Conservation (phyloP, 768 basidiomycete species). For the Kwoniella botswanensis region DNA sequence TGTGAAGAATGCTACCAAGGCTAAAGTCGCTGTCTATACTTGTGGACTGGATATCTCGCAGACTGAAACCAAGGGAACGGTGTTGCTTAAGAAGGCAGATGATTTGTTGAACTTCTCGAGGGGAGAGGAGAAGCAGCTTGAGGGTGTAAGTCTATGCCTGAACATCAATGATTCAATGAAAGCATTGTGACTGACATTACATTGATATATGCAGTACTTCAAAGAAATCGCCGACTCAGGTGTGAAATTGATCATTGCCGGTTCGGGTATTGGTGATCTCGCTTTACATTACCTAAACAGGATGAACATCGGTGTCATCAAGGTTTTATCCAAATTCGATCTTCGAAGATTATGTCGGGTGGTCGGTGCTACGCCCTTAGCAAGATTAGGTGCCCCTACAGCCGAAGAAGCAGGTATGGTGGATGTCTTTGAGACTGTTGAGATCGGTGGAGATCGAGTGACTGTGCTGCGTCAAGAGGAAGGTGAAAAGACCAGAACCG, state of each 20-base stretch:
- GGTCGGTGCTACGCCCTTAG: constrained; percentile 92
- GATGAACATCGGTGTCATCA: constrained; percentile 90
- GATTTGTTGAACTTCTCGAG: constrained; percentile 97
- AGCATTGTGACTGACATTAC: no score
- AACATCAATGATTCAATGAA: no score
- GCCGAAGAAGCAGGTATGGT: constrained; percentile 93
- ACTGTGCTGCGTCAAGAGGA: constrained; percentile 93
- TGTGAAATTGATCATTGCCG: constrained; percentile 90
- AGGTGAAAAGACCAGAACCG: constrained; percentile 79
- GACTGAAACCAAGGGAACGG: constrained; percentile 98
- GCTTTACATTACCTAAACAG: constrained; percentile 96
- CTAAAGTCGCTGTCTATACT: constrained; percentile 95
- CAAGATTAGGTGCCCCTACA: constrained; percentile 92
- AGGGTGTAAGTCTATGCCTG: constrained; percentile 64
- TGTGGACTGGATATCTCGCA: constrained; percentile 90
- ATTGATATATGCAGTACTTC: constrained; percentile 69
- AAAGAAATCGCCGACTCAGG: constrained; percentile 96
- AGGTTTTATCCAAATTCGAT: constrained; percentile 97
- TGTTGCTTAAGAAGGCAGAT: constrained; percentile 89
- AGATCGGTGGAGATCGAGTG: constrained; percentile 96
- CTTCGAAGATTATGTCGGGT: constrained; percentile 92
- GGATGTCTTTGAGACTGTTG: constrained; percentile 92
- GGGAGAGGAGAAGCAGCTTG: constrained; percentile 95
- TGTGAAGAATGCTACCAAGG: constrained; percentile 78
- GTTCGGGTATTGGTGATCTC: constrained; percentile 90